Evolutionary conservation across 2,329 filamentous ascomycete genomes (phyloP), one percentile per base, ranked within the genome.

Genomic region (Pleoardoris graminearum): DNA sequence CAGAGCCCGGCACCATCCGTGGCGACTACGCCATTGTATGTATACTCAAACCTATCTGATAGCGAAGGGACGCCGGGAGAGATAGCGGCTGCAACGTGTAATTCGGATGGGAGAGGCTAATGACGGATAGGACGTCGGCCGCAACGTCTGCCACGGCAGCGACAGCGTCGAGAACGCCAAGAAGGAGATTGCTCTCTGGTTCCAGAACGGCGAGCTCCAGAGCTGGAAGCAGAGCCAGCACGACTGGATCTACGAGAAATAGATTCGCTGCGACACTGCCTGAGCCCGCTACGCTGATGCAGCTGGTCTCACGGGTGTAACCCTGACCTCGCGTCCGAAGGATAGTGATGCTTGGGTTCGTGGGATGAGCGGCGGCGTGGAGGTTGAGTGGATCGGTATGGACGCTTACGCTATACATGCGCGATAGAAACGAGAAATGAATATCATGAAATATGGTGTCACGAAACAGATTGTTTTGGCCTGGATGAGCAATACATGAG

Each of bases 181-280:
- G 89, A 97, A 97, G 90, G 94, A 99, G 85, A 99, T 99, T 76
- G 88, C 88, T 73, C 87, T 97, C 76, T 99, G 94, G 94, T 99
- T 99, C 89, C 87, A 89, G 80, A 82, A 89, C 67, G 86, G 85
- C 68, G 94, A 97, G 79, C 76, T 96, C 73, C 79, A 91, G 79
- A 83, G 75, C 80, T 97, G 89, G 86, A 93, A 94, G 85, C 82
- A 82, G 67, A 82, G 89, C 76, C 84, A 90, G 81, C 85, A 89
- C 80, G 85, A 89, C 83, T 97, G 94, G 94, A 83, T 97, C 83
- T 97, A 97, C 84, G 94, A 99, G 89, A 93, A 95, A 43, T 67
- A 67, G 48, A 58, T 54, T 16, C 11, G n/a, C 33, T 11, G 10
- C 44, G 7, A 25, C 16, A 23, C 22, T 27, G 23, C 17, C 23